Percentiles rank a stretch among this genome's conserved stretches.
Evolutionary conservation across 2,329 filamentous ascomycete genomes (phyloP).

Genomic region (Teratosphaeria zuluensis): DNA sequence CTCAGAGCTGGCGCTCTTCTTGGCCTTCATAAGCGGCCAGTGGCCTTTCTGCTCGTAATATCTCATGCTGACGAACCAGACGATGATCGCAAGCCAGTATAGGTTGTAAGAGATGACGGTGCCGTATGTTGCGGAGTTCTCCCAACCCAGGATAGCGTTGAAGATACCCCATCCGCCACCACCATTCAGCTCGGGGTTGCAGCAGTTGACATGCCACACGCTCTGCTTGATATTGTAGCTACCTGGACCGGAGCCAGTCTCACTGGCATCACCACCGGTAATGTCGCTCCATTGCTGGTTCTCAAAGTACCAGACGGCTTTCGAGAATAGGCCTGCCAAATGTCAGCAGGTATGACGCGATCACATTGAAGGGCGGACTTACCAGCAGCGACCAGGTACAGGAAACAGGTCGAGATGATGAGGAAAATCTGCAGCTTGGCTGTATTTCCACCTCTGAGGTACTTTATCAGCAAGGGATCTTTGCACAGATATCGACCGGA

Average conservation of each 20-base stretch:
- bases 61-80: conserved; percentile 53
- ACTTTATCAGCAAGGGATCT: conserved; percentile 6
- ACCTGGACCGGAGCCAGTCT: conserved; percentile 57
- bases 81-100: conserved; percentile 69
- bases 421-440: conserved; percentile 65
- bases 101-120: conserved; percentile 80
- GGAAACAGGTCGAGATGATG: conserved; percentile 69
- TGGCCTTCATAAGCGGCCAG: conserved; percentile 35
- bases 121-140: conserved; percentile 78
- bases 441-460: conserved; percentile 48
- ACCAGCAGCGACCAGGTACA: conserved; percentile 76
- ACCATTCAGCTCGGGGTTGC: conserved; percentile 61
- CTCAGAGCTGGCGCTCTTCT: conserved; percentile 10
- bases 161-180: conserved; percentile 79
- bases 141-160: conserved; percentile 78
- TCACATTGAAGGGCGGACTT: neutral
- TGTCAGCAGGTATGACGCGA: neutral
- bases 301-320: conserved; percentile 66
- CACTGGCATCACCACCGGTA: conserved; percentile 53
- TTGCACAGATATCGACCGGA: neutral
- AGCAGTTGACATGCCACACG: conserved; percentile 82
- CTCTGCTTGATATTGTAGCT: conserved; percentile 70
- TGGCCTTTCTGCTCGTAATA: conserved; percentile 53
- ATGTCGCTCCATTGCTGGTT: conserved; percentile 56
- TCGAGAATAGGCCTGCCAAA: conserved; percentile 54